phyloP scores from a whole-genome alignment of 2,329 filamentous ascomycete genomes.

The Alternaria dauci region DNA sequence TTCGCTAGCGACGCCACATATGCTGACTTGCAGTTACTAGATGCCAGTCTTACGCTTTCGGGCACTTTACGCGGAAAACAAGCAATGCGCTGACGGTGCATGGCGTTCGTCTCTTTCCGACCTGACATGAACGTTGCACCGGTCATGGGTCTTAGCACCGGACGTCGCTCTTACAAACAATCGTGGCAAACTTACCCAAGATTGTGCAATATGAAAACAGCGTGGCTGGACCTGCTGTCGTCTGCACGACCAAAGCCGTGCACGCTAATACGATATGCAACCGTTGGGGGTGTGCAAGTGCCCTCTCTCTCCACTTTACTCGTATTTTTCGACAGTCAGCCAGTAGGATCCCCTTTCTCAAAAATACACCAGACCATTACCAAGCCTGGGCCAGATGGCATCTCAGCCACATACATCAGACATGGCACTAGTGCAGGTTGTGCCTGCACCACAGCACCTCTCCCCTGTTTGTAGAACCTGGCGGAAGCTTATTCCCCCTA shows the following conservation, averaged over 20 bases:
- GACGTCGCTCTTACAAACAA: not conserved
- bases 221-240: slow-evolving; percentile 1
- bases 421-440: not conserved
- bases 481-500: slow-evolving; percentile 21
- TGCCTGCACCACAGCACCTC: not conserved
- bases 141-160: not conserved
- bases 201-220: not conserved
- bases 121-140: slow-evolving; percentile 24
- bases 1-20: slow-evolving; percentile 23
- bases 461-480: slow-evolving; percentile 3
- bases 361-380: slow-evolving; percentile 4
- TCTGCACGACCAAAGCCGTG: not conserved
- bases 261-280: slow-evolving; percentile 7
- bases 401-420: slow-evolving; percentile 3
- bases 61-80: slow-evolving; percentile 28
- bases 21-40: slow-evolving; percentile 37
- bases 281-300: not conserved
- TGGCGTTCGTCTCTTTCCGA: slow-evolving; percentile 3
- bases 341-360: slow-evolving; percentile 4
- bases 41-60: slow-evolving; percentile 18
- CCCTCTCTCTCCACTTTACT: slow-evolving; percentile 10
- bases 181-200: slow-evolving; percentile 13
- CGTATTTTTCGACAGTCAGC: slow-evolving; percentile 15
- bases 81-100: slow-evolving; percentile 22
- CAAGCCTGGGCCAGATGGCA: slow-evolving; percentile 1